Evolutionary conservation across 2,329 filamentous ascomycete species (phyloP).

Genomic region (Ophiostoma novo-ulmi): DNA sequence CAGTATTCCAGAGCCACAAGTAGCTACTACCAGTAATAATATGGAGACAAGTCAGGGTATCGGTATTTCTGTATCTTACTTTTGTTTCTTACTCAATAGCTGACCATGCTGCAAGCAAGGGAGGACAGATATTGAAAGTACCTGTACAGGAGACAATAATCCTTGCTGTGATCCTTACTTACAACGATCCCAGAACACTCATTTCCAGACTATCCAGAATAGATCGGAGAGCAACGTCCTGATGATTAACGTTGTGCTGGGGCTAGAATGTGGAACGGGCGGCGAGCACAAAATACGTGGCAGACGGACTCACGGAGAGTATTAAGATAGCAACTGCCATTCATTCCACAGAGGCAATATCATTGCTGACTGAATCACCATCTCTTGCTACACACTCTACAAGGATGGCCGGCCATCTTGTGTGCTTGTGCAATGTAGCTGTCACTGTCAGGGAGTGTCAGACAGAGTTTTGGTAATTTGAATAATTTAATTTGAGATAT

Average conservation of each 20-base stretch:
- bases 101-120: conserved; percentile 8
- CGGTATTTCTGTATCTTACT: background rate
- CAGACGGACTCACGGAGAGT: background rate
- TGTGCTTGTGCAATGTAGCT: conserved; percentile 10
- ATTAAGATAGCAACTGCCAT: background rate
- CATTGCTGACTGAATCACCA: conserved; percentile 1
- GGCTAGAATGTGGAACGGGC: background rate
- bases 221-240: background rate
- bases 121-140: background rate
- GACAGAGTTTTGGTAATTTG: background rate
- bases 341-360: conserved; percentile 2
- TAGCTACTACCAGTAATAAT: background rate
- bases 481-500: background rate
- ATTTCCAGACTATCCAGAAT: background rate
- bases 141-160: background rate
- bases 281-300: background rate
- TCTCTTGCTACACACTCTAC: background rate
- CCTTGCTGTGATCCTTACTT: background rate
- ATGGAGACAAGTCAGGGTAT: background rate
- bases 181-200: conserved; percentile 8
- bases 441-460: conserved; percentile 2
- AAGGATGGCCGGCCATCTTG: background rate
- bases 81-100: background rate
- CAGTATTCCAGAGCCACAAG: background rate
- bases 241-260: background rate